Evolutionary conservation across 345 rosid genomes (phyloP).

Genomic region (Corchorus capsularis): DNA sequence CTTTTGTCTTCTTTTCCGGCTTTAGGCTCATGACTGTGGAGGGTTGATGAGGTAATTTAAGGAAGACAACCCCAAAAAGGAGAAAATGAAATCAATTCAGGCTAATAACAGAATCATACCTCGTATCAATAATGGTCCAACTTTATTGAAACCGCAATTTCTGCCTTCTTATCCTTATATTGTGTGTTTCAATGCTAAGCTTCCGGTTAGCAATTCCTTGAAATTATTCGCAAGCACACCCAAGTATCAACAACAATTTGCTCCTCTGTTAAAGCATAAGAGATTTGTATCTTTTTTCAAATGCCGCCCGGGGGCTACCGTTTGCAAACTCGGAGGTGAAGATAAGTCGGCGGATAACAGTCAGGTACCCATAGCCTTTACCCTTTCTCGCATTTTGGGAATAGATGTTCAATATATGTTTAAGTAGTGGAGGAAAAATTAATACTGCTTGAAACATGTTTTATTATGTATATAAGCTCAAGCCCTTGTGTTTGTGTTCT

Average conservation of each 20-base stretch:
- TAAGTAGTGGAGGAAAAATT: not conserved
- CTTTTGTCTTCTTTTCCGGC: not conserved
- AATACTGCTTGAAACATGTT: not conserved
- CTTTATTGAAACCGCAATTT: not conserved
- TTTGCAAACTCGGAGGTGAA: conserved; percentile 9
- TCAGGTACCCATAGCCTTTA: not conserved
- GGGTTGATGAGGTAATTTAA: not conserved
- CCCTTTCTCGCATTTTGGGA: not conserved
- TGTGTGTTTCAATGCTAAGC: conserved; percentile 5
- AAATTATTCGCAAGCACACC: not conserved
- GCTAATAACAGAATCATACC: not conserved
- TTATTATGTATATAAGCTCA: not conserved
- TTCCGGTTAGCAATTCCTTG: conserved; percentile 4
- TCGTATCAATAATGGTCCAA: not conserved
- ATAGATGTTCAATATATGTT: not conserved
- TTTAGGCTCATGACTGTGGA: not conserved
- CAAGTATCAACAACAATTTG: not conserved
- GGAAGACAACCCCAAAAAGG: not conserved
- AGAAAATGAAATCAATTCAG: not conserved
- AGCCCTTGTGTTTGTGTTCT: not conserved
- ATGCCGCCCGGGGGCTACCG: not conserved
- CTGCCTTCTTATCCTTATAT: not conserved
- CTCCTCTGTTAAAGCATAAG: conserved; percentile 6
- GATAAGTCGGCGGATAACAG: conserved; percentile 2
- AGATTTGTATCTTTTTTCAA: not conserved